These are phyloP conservation scores for Astragalus membranaceus DNA, from an alignment of 306 rosid species.

Conservation along the genomic window DNA sequence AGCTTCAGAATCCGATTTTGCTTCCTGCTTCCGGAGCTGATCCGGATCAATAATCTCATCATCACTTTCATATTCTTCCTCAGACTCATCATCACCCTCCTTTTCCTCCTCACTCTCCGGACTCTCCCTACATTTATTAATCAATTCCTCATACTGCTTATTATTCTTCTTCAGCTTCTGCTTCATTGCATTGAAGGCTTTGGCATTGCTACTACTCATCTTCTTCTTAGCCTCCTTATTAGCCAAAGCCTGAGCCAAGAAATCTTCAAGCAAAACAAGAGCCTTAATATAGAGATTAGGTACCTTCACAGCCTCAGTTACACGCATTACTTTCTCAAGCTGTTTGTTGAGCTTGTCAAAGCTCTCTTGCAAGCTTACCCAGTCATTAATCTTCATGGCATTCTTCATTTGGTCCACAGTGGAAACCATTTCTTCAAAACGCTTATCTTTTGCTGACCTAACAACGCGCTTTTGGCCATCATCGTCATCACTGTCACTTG, in stretches of 20 bases:
- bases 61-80: slow-evolving; percentile 54
- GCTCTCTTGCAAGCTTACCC: slow-evolving; percentile 96
- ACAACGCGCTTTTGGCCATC: slow-evolving; percentile 66
- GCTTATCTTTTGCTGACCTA: slow-evolving; percentile 79
- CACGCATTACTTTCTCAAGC: slow-evolving; percentile 94
- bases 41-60: slow-evolving; percentile 60
- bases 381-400: slow-evolving; percentile 93
- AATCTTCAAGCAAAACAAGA: slow-evolving; percentile 89
- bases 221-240: slow-evolving; percentile 95
- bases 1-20: slow-evolving; percentile 47
- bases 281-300: slow-evolving; percentile 82
- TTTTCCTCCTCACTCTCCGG: slow-evolving; percentile 83
- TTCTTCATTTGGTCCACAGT: slow-evolving; percentile 93
- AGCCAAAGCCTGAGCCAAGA: slow-evolving; percentile 73
- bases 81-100: slow-evolving; percentile 38
- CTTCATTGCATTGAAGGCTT: slow-evolving; percentile 95
- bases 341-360: slow-evolving; percentile 90
- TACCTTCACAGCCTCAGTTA: slow-evolving; percentile 68
- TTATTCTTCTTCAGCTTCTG: slow-evolving; percentile 96
- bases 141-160: slow-evolving; percentile 76
- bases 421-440: slow-evolving; percentile 78
- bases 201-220: slow-evolving; percentile 99
- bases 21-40: slow-evolving; percentile 40
- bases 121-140: slow-evolving; percentile 67
- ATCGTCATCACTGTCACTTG: slow-evolving; percentile 65